Evolutionary conservation across 208 protist species (phyloP).

Genomic region (Crithidia expoeki): DNA sequence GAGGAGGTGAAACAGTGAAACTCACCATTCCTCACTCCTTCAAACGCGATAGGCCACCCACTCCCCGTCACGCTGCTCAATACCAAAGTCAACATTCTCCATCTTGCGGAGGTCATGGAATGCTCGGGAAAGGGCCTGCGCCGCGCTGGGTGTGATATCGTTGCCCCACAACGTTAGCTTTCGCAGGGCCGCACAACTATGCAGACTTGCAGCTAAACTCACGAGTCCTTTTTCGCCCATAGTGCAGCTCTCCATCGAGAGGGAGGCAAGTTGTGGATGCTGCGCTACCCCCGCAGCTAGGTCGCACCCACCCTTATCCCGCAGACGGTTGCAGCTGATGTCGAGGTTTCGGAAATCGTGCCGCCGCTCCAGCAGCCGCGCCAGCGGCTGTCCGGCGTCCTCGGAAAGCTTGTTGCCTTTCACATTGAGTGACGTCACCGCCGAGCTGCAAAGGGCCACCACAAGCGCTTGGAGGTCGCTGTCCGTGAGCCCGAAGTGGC

Average conservation of each 20-base stretch:
- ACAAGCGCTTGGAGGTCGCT: conserved; percentile 47
- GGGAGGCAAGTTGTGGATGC: conserved; percentile 46
- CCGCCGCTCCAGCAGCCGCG: conserved; percentile 52
- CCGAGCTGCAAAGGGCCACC: conserved; percentile 48
- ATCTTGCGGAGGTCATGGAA: conserved; percentile 52
- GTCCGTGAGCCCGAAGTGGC: conserved; percentile 64
- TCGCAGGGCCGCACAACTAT: conserved; percentile 38
- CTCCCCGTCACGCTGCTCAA: conserved; percentile 34
- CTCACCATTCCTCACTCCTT: background rate
- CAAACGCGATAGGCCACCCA: conserved; percentile 27
- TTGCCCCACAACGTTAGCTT: conserved; percentile 79
- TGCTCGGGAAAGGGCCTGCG: conserved; percentile 42
- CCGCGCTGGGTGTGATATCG: conserved; percentile 48
- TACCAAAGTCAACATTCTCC: conserved; percentile 56
- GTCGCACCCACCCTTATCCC: conserved; percentile 55
- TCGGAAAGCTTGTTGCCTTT: conserved; percentile 77
- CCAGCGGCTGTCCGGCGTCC: conserved; percentile 57
- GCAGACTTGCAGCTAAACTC: conserved; percentile 42
- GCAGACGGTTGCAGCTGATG: conserved; percentile 64
- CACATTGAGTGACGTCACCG: conserved; percentile 48
- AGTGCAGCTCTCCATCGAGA: conserved; percentile 54
- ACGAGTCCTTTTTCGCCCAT: conserved; percentile 63
- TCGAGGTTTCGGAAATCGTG: conserved; percentile 64
- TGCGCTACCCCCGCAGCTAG: conserved; percentile 43
- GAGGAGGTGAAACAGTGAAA: no score